Base-by-base conservation (phyloP, 2,329 filamentous ascomycete genomes). In the Pseudopyricularia cyperi region DNA sequence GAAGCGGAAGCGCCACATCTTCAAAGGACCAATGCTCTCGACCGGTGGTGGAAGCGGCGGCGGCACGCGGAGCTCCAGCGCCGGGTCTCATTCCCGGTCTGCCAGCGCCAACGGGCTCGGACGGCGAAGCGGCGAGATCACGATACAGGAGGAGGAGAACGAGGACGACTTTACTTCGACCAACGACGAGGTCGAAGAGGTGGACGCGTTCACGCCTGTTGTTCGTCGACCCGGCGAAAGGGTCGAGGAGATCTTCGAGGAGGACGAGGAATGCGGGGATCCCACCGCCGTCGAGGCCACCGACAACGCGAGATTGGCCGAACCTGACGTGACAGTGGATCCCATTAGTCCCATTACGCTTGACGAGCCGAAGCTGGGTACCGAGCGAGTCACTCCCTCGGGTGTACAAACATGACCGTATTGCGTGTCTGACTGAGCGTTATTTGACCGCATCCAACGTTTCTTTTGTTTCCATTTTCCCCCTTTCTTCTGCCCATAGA, bases 1-100 rank as follows among this genome's bases (percentile, higher is more conserved):
- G 1, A 89, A 89, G 63, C 71, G 87, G 53, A 94, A 91, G 68
- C 78, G 85, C 53, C 88, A 81, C 52, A 66, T 90, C 2, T 93
- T 94, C 71, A 91, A 91, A 63, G 88, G 88, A 0, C 88, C 88
- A 0, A 82, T 81, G 66, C 68, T 85, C 30, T 76, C 77, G 57
- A 71, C 82, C 47, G 73, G 71, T 51, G 68, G 61, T n/a, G 42
- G 53, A 15, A 52, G 53, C 14, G 53, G 46, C 32, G 44, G 66
- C 55, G 66, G 61, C 1, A 63, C 63, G 30, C 68, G 75, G 52
- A 74, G 67, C 55, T 54, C 55, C 2, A 55, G 60, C 17, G 65
- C 65, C 7, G 64, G 66, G 22, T 65, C 72, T 52, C 68, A 77
- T 59, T 70, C 73, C 76, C 53, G 83, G 71, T 66, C 55, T 12